These are phyloP conservation scores for Dacryopinax spathularia DNA, from an alignment of 768 basidiomycete genomes.

Conservation along the genomic window DNA sequence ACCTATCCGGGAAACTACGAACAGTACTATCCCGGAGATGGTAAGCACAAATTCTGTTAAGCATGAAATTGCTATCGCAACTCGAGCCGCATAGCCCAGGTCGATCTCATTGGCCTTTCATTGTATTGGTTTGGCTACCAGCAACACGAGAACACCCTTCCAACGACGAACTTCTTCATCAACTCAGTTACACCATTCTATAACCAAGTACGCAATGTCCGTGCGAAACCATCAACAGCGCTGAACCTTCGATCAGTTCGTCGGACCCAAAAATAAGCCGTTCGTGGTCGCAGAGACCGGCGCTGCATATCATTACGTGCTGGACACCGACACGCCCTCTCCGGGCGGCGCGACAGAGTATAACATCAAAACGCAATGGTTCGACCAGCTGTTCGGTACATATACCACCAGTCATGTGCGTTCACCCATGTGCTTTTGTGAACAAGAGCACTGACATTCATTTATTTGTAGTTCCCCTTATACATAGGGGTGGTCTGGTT, in stretches of 20 bases:
- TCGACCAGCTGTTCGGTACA: not conserved
- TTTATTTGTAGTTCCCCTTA: conserved; percentile 9
- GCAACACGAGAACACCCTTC: conserved; percentile 1
- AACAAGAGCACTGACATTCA: not conserved
- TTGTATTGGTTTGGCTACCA: conserved; percentile 7
- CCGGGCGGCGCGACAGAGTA: conserved; percentile 5
- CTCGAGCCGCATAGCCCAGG: not conserved
- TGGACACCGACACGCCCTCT: conserved; percentile 1
- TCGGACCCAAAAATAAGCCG: conserved; percentile 7
- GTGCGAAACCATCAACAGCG: not conserved
- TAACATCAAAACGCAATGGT: not conserved
- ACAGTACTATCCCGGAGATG: conserved; percentile 10
- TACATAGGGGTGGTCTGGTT: conserved; percentile 11
- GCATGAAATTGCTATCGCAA: not conserved
- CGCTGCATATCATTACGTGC: conserved; percentile 11
- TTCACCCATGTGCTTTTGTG: not conserved
- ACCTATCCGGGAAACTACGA: conserved; percentile 7
- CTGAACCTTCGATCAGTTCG: not conserved
- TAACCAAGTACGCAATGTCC: not conserved
- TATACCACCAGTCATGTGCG: not conserved
- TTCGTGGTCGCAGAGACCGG: conserved; percentile 11
- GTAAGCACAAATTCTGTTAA: not conserved
- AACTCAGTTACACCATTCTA: not conserved
- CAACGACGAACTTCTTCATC: not conserved
- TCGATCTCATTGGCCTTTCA: conserved; percentile 10